Conservation (phyloP, 352 stramenopile genomes). For the Globisporangium splendens region DNA sequence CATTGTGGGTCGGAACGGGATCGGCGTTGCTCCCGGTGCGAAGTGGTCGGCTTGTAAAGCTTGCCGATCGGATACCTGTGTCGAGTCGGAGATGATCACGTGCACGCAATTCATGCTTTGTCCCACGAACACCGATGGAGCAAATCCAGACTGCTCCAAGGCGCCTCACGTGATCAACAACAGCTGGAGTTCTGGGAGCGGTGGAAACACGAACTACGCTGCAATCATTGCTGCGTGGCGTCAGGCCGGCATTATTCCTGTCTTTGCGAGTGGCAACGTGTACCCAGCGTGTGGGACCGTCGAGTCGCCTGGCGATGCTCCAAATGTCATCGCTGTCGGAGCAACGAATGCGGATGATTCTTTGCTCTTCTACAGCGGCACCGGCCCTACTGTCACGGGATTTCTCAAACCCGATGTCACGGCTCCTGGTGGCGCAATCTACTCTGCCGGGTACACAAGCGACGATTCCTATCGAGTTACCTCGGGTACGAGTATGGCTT, state of each 20-base stretch:
- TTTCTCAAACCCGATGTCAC: slow-evolving; percentile 25
- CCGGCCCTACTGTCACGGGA: slow-evolving; percentile 17
- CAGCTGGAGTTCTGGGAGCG: slow-evolving; percentile 12
- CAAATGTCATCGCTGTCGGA: slow-evolving; percentile 33
- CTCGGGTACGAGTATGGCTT: slow-evolving; percentile 20
- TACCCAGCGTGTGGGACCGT: slow-evolving; percentile 18
- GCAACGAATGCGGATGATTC: slow-evolving; percentile 17
- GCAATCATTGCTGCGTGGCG: slow-evolving; percentile 15
- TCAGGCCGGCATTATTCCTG: slow-evolving; percentile 22
- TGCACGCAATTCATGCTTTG: slow-evolving; percentile 12
- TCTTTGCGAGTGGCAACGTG: slow-evolving; percentile 18
- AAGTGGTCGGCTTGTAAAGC: slow-evolving; percentile 17
- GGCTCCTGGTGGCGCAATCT: slow-evolving; percentile 15
- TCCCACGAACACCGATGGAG: background rate
- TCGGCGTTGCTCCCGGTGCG: slow-evolving; percentile 16
- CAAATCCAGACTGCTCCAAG: slow-evolving; percentile 10
- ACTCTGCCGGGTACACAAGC: slow-evolving; percentile 1
- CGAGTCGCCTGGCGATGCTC: slow-evolving; percentile 23
- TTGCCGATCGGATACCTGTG: slow-evolving; percentile 10
- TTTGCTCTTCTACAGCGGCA: slow-evolving; percentile 21
- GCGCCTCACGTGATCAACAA: slow-evolving; percentile 17
- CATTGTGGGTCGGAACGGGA: slow-evolving; percentile 9
- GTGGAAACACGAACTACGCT: slow-evolving; percentile 5
- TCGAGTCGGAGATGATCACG: slow-evolving; percentile 1
- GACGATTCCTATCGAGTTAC: slow-evolving; percentile 6